phyloP scores from a whole-genome alignment of 1,284 basidiomycete genomes.

The Puccinia horiana region DNA sequence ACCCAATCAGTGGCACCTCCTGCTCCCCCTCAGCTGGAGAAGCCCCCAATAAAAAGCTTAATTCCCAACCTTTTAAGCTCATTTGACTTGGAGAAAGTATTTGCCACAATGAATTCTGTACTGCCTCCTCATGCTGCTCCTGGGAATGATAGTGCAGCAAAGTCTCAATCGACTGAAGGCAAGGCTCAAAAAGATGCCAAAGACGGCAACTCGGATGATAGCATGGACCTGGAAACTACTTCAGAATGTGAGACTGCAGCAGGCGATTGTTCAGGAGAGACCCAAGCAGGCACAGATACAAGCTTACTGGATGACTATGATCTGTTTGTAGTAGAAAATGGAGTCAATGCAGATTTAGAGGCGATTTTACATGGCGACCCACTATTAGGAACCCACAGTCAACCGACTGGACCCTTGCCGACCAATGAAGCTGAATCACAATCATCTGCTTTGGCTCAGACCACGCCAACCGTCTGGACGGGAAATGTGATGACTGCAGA shows the following conservation, averaged over 20 bases:
- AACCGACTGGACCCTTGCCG: not conserved
- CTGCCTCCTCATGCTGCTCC: constrained; percentile 20
- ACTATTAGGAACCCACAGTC: not conserved
- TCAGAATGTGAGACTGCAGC: constrained; percentile 20
- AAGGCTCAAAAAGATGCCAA: constrained; percentile 9
- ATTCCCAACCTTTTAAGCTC: constrained; percentile 10
- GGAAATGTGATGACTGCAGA: constrained; percentile 55
- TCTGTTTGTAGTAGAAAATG: constrained; percentile 43
- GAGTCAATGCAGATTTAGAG: constrained; percentile 47
- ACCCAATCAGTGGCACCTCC: not conserved
- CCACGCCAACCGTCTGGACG: constrained; percentile 52
- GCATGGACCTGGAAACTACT: constrained; percentile 45
- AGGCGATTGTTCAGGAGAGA: not conserved
- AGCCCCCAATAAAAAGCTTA: not conserved
- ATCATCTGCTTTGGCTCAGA: constrained; percentile 27
- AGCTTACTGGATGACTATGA: constrained; percentile 46
- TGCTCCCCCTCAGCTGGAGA: not conserved
- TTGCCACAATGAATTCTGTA: constrained; percentile 37
- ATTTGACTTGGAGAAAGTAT: constrained; percentile 45
- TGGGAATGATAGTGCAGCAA: not conserved
- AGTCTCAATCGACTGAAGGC: not conserved
- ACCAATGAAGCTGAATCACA: constrained; percentile 14
- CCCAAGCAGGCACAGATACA: not conserved
- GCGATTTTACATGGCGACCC: constrained; percentile 46
- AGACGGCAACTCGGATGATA: constrained; percentile 32